Conservation (phyloP, 2,329 filamentous ascomycete genomes). For the Claviceps quebecensis region DNA sequence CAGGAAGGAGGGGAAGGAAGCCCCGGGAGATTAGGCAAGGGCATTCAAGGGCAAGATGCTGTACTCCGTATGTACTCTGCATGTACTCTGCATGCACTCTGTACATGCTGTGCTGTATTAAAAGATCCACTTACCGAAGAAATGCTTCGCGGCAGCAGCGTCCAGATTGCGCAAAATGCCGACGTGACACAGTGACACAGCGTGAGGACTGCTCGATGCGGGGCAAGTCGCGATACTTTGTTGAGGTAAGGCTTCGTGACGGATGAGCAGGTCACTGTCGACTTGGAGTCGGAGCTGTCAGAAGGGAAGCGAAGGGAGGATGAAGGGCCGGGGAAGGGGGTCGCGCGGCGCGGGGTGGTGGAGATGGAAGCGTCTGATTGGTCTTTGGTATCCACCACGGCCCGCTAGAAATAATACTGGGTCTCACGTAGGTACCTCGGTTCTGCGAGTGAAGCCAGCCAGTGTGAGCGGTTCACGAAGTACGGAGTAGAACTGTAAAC, state of each 20-base stretch:
- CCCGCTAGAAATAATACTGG: too few relatives aligned
- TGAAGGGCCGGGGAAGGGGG: neutral
- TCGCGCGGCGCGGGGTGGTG: neutral
- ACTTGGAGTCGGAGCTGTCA: neutral
- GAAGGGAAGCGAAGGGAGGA: neutral
- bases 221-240: too few relatives aligned
- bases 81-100: too few relatives aligned
- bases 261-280: conserved; percentile 1
- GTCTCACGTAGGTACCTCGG: too few relatives aligned
- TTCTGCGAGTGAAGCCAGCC: too few relatives aligned
- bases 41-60: too few relatives aligned
- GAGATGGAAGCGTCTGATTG: too few relatives aligned
- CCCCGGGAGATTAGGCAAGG: neutral
- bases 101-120: too few relatives aligned
- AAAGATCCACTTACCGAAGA: neutral
- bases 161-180: neutral
- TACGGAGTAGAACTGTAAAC: neutral
- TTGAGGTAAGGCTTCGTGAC: neutral
- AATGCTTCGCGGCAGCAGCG: neutral
- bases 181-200: too few relatives aligned
- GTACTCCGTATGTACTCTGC: too few relatives aligned
- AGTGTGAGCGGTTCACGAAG: neutral
- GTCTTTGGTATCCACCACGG: too few relatives aligned
- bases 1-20: neutral
- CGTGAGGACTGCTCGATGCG: too few relatives aligned